Conservation (phyloP, 495 filamentous ascomycete genomes). For the Aspergillus funiculosus region DNA sequence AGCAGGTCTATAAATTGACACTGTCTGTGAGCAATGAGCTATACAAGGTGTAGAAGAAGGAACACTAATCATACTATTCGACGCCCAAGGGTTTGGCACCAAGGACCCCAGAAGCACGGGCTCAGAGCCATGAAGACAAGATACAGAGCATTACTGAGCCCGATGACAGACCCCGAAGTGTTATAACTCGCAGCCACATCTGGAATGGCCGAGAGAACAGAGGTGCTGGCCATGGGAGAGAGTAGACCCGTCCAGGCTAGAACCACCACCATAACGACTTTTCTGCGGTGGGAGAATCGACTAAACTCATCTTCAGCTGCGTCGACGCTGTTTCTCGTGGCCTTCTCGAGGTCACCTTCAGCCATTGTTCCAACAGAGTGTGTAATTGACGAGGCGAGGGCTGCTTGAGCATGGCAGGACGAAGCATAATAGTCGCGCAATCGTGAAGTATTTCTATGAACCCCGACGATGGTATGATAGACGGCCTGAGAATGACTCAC, state of each 20-base stretch:
- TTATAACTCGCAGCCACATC: constrained; percentile 15
- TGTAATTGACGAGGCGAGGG: neutral
- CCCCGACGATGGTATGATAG: too few relatives aligned
- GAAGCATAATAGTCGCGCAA: too few relatives aligned
- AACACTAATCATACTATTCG: constrained; percentile 11
- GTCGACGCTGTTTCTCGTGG: neutral
- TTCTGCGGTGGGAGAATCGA: constrained; percentile 9
- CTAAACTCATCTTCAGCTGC: constrained; percentile 3
- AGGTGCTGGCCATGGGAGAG: constrained; percentile 13
- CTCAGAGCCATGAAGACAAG: constrained; percentile 18
- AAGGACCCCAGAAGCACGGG: constrained; percentile 16
- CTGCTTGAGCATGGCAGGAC: neutral
- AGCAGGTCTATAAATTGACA: constrained; percentile 6
- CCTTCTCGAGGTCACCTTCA: neutral
- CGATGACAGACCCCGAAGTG: constrained; percentile 13
- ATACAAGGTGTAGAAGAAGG: neutral
- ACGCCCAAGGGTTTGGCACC: constrained; percentile 12
- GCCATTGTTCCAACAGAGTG: neutral
- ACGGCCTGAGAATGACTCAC: too few relatives aligned
- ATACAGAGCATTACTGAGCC: constrained; percentile 15
- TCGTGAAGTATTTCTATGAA: too few relatives aligned
- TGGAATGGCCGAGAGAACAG: constrained; percentile 15
- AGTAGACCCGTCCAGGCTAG: constrained; percentile 12
- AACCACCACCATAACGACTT: constrained; percentile 10
- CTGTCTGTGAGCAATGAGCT: neutral